These are phyloP conservation scores for Cercospora beticola DNA, from an alignment of 2,329 filamentous ascomycete genomes.

Conservation along the genomic window DNA sequence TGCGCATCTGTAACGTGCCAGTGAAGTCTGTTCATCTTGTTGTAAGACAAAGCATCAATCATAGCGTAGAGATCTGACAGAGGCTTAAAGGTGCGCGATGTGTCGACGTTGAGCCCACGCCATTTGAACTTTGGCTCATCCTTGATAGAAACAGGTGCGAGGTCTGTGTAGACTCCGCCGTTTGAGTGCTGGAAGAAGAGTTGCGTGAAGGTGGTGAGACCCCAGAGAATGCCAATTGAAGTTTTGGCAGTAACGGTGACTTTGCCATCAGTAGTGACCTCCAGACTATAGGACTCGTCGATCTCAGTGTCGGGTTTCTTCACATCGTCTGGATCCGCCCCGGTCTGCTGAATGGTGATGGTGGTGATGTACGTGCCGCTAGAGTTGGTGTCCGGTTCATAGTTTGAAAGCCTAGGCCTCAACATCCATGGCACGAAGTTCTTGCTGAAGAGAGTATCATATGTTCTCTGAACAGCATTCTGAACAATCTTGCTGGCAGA, in stretches of 20 bases:
- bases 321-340: constrained; percentile 52
- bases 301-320: constrained; percentile 62
- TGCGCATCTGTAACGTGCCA: constrained; percentile 81
- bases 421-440: constrained; percentile 79
- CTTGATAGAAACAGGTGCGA: constrained; percentile 68
- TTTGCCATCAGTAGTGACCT: constrained; percentile 57
- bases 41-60: constrained; percentile 73
- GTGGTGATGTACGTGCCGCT: constrained; percentile 53
- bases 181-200: constrained; percentile 71
- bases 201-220: constrained; percentile 74
- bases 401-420: constrained; percentile 61
- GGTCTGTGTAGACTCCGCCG: constrained; percentile 63
- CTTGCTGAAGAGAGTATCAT: constrained; percentile 64
- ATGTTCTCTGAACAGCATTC: constrained; percentile 54
- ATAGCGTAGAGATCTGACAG: constrained; percentile 68
- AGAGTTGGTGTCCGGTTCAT: constrained; percentile 57
- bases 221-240: constrained; percentile 68
- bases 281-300: constrained; percentile 74
- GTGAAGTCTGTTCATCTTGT: constrained; percentile 81
- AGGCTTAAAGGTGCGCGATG: constrained; percentile 70
- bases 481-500: constrained; percentile 43
- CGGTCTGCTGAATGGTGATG: constrained; percentile 64
- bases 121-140: constrained; percentile 74
- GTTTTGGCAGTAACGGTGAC: constrained; percentile 65
- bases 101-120: constrained; percentile 77